Conservation (phyloP, 192 early-diverging fungal species). For the Coemansia sp. region DNA sequence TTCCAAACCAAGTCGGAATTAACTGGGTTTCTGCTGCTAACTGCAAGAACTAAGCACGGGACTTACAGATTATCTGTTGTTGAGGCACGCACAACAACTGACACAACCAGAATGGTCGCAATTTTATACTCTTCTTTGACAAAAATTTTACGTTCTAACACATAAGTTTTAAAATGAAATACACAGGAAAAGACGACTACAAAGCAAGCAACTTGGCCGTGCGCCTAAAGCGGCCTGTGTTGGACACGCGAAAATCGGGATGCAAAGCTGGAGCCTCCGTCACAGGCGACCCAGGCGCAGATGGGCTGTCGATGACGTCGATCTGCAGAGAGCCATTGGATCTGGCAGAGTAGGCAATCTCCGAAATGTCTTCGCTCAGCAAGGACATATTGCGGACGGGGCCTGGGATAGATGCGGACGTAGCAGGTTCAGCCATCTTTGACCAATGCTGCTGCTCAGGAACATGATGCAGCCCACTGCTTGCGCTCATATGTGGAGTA, state of each 20-base stretch:
- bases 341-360: slow-evolving; percentile 33
- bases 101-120: background rate
- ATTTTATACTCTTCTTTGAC: background rate
- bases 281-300: slow-evolving; percentile 6
- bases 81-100: background rate
- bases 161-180: background rate
- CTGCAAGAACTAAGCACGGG: slow-evolving; percentile 27
- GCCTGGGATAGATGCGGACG: slow-evolving; percentile 14
- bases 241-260: slow-evolving; percentile 12
- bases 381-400: slow-evolving; percentile 5
- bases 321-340: slow-evolving; percentile 33
- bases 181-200: background rate
- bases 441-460: slow-evolving; percentile 6
- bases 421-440: slow-evolving; percentile 14
- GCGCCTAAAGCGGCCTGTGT: slow-evolving; percentile 40
- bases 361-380: slow-evolving; percentile 22
- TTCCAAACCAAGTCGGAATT: slow-evolving; percentile 56
- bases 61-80: background rate
- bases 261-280: slow-evolving; percentile 1
- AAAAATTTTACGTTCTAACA: slow-evolving; percentile 9
- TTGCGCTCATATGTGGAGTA: slow-evolving; percentile 2
- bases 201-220: slow-evolving; percentile 34
- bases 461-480: background rate
- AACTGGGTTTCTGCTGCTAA: slow-evolving; percentile 51
- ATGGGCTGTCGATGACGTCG: slow-evolving; percentile 27